phyloP scores from a whole-genome alignment of 2,329 filamentous ascomycete genomes.

The Curvularia lunata region DNA sequence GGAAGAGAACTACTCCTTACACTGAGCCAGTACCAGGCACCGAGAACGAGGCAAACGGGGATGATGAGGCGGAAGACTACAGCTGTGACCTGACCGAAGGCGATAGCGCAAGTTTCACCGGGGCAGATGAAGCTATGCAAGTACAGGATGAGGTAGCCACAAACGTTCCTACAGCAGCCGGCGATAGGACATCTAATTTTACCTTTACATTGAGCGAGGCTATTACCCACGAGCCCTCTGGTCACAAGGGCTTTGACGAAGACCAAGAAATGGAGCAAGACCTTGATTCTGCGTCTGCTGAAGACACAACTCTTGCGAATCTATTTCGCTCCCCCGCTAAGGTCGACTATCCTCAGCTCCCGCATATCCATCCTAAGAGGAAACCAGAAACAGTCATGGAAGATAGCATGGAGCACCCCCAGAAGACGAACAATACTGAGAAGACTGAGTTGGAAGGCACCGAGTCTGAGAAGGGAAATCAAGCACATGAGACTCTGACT shows the following conservation, averaged over 20 bases:
- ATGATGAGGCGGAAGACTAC: conserved; percentile 16
- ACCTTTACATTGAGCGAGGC: background rate
- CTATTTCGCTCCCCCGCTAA: conserved; percentile 36
- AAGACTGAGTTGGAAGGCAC: background rate
- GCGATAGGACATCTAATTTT: background rate
- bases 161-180: background rate
- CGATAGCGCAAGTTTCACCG: conserved; percentile 22
- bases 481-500: background rate
- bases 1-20: conserved; percentile 29
- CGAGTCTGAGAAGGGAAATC: background rate
- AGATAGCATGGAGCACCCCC: background rate
- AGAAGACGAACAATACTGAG: background rate
- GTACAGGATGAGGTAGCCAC: background rate
- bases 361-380: conserved; percentile 10
- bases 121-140: conserved; percentile 8
- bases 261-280: conserved; percentile 2
- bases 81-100: conserved; percentile 19
- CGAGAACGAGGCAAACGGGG: conserved; percentile 14
- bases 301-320: conserved; percentile 29
- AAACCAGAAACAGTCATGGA: background rate
- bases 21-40: background rate
- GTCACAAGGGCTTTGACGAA: conserved; percentile 16
- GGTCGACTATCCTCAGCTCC: conserved; percentile 28
- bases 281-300: conserved; percentile 6
- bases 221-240: background rate